Evolutionary conservation across 139 green algal genomes (phyloP), one percentile per base, ranked within the genome.

Genomic region (Micromonas pusilla): DNA sequence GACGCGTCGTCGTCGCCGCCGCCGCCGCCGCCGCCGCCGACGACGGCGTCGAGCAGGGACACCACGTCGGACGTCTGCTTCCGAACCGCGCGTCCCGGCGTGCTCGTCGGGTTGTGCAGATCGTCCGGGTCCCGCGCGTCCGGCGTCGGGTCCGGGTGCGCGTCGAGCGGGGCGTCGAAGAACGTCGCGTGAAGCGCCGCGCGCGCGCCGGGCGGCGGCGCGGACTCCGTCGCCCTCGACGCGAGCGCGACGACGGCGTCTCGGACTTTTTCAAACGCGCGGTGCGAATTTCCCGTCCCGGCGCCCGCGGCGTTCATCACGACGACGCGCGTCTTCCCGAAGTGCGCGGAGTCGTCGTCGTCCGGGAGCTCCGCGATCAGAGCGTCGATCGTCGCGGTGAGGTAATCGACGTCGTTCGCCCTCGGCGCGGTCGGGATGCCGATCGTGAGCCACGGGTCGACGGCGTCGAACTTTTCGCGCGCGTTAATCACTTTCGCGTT

Each of bases 71-170:
- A 26, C 19, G 33, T 77, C 71, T 77, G 71, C 36, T 77, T 67
- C 3, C 71, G 33, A 6, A 65, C 71, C 21, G 31, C 30, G 20
- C 28, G 19, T 3, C 71, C 71, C 20, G 71, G 71, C 5, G 19
- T n/a, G 36, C 70, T 64, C 21, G 36, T 67, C 30, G 71, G 71
- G 37, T 77, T 77, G 71, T 77, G 4, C 3, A 77, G 71, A 33
- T 77, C 71, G 71, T 77, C 71, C 4, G 71, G 71, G 20, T 77
- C 71, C 21, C 31, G 71, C 37, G 13, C 16, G 9, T n/a, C 37
- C 21, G 71, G 71, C 39, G 34, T 77, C 36, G 38, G 71, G 37
- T 77, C 71, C 71, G 25, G 26, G 71, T 34, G 32, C 39, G 52
- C n/a, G 5, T 33, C 37, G n/a, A n/a, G n/a, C n/a, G n/a, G n/a